Evolutionary conservation across 1,284 basidiomycete genomes (phyloP).

Genomic region (Ustilago esculenta): DNA sequence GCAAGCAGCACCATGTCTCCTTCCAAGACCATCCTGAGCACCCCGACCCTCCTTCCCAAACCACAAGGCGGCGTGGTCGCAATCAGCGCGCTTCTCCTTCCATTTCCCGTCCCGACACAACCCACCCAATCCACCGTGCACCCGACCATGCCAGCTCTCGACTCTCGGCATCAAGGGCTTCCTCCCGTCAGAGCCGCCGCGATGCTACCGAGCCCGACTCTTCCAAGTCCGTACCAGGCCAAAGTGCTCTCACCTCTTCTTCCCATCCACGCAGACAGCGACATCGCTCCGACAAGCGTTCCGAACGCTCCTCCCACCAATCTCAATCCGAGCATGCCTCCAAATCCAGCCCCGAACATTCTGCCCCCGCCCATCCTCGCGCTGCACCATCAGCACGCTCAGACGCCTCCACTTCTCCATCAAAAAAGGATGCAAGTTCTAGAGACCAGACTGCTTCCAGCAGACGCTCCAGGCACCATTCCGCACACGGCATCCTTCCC

Average conservation of each 20-base stretch:
- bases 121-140: constrained; percentile 15
- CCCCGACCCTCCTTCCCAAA: constrained; percentile 8
- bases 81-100: constrained; percentile 17
- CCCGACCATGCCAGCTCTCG: constrained; percentile 37
- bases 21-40: constrained; percentile 36
- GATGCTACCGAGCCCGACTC: constrained; percentile 35
- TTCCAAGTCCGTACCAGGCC: constrained; percentile 17
- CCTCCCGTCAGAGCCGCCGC: constrained; percentile 38
- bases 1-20: constrained; percentile 45
- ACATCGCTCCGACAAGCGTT: constrained; percentile 18
- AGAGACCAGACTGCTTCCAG: constrained; percentile 17
- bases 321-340: constrained; percentile 6
- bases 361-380: not conserved
- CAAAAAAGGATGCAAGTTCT: constrained; percentile 18
- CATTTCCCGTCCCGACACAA: constrained; percentile 10
- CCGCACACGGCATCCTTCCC: constrained; percentile 19
- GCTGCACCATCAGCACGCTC: constrained; percentile 14
- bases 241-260: constrained; percentile 21
- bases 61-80: constrained; percentile 20
- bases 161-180: constrained; percentile 20
- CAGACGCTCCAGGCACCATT: constrained; percentile 27
- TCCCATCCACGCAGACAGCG: constrained; percentile 20
- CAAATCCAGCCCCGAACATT: constrained; percentile 4
- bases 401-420: constrained; percentile 19
- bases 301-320: constrained; percentile 19